Conservation (phyloP, 129 eudicot genomes). For the Centrapalus pauciflorus region DNA sequence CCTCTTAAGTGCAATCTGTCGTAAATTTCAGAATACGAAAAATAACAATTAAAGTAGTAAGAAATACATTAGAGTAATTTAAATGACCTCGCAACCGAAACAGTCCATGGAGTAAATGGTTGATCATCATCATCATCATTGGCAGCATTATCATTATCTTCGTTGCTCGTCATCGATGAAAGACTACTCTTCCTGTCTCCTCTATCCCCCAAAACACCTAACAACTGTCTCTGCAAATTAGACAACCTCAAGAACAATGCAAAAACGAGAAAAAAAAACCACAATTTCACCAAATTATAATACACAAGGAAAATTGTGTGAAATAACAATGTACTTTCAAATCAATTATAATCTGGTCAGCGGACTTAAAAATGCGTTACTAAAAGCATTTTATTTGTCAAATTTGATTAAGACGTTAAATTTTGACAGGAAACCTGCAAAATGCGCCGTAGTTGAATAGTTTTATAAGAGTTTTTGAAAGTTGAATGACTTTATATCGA, state of each 20-base stretch:
- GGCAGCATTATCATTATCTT: constrained; percentile 14
- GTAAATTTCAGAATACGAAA: no score
- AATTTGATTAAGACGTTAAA: no score
- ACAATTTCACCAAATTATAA: neutral
- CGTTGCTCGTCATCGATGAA: constrained; percentile 18
- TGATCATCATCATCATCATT: constrained; percentile 22
- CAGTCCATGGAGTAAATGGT: constrained; percentile 34
- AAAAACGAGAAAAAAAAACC: constrained; percentile 9
- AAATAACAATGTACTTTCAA: no score
- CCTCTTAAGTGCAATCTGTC: no score
- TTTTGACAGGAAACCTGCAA: no score
- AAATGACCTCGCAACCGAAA: constrained; percentile 31
- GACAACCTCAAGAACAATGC: constrained; percentile 7
- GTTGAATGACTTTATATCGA: no score
- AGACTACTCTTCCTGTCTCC: constrained; percentile 28
- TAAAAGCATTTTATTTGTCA: no score
- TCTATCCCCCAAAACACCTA: constrained; percentile 33
- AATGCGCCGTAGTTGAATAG: no score
- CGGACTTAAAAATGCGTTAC: no score
- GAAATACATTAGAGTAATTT: neutral
- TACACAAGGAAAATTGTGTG: no score
- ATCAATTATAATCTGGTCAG: no score
- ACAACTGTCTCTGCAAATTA: constrained; percentile 16
- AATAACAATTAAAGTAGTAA: neutral
- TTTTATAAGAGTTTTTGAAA: no score